Evolutionary conservation across 106 monocot species (phyloP), one percentile per base, ranked within the genome.

Genomic region (Iris macrosiphon): DNA sequence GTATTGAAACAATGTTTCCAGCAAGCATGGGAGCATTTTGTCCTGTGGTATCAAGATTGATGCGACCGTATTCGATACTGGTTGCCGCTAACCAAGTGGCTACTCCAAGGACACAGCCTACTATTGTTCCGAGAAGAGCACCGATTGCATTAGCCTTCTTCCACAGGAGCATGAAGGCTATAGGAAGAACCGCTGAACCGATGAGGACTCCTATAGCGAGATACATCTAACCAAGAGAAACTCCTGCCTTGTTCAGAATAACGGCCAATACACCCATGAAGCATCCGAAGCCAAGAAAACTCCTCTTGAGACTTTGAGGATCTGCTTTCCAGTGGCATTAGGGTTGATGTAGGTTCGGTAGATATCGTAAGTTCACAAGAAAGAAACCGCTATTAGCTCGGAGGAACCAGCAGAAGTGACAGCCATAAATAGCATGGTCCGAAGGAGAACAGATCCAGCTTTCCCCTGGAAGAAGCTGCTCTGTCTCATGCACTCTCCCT

Each of bases 391-490:
- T 28, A 96, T 79, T 19, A 96, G 75, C 58, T 96, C 96, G 19
- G 96, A 64, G 0, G 96, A 96, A 26, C 96, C 96, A 41, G 96
- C 80, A 31, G 96, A 96, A 17, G 96, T 96, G 55, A 96, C 96
- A 41, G 96, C 96, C 93, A 96, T 96, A 64, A 96, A 96, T 23
- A 96, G 64, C 96, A 96, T 96, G 31, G 96, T 90, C n/a, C 89
- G 89, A 39, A 96, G 83, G 26, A 96, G 89, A 19, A 96, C 75
- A 18, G 96, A 96, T 63, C 96, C 89, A 35, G 75, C 70, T 83
- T 89, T 90, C 14, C 96, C 89, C 89, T n/a, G n/a, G n/a, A n/a
- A n/a, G n/a, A n/a, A n/a, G n/a, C n/a, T n/a, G n/a, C n/a, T n/a
- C n/a, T n/a, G n/a, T n/a, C n/a, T n/a, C n/a, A n/a, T n/a, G n/a